Base-by-base conservation (phyloP, 2,329 filamentous ascomycete species). In the Exophiala sideris region DNA sequence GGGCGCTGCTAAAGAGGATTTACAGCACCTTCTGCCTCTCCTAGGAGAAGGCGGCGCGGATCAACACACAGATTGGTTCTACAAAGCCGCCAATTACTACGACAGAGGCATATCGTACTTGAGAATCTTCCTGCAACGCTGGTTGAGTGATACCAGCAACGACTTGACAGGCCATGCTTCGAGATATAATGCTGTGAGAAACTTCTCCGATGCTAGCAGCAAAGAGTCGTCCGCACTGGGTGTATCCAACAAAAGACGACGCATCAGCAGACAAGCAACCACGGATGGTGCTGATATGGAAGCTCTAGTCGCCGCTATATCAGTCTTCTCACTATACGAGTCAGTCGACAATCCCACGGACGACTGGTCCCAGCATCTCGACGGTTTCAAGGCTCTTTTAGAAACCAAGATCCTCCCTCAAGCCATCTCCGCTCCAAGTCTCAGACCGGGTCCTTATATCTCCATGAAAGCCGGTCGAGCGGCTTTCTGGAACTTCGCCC, bases 281-380 rank as follows among this genome's bases (percentile, higher is more conserved):
- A 53, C 57, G 5, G 45, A 48, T 39, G 57, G 54, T 16, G 57
- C 52, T 45, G 76, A 76, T 58, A 73, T 77, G 3, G 83, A 86
- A 59, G 82, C 87, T 54, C 74, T 86, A 3, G 73, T 86, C 18
- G 82, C 83, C 7, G 83, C 84, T 2, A 83, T 83, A 2, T 83
- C 84, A 0, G 86, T 87, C 11, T 68, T 88, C 1, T 86, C 83
- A 54, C 80, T 84, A 0, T 87, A 86, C 64, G 84, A 87, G 58
- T 82, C 86, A 54, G 71, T 87, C n/a, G 83, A 86, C 65, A 80
- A 81, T 1, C 84, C 82, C 1, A 79, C 79, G 2, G 75, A 76
- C 0, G 83, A 83, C 16, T 87, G 83, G 83, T 77, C 79, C 32
- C 75, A 62, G 70, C 85, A 87, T 70, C 69, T 87, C 5, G 85